Evolutionary conservation across 768 basidiomycete species (phyloP), one percentile per base, ranked within the genome.

Genomic region (Lactifluus rugatus): DNA sequence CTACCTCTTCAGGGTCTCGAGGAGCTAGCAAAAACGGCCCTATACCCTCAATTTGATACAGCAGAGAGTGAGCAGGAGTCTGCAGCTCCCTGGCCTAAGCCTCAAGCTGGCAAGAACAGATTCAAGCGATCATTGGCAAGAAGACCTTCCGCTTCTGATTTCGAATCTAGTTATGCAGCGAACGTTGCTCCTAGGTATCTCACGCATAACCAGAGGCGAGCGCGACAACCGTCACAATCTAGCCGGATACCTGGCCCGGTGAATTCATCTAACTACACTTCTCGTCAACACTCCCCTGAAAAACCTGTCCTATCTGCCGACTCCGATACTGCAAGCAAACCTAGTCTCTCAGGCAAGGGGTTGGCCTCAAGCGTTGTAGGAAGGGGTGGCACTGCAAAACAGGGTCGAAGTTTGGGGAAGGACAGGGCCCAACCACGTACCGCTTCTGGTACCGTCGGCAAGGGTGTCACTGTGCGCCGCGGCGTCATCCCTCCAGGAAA

Each of bases 91-190:
- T 44, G 70, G 69, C 55, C 64, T 54, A 58, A 66, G 11, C 78
- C 77, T 17, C 71, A 67, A 16, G 66, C 75, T 5, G 54, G 73
- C 19, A 78, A 82, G 37, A 76, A 67, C 61, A 80, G 76, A 62
- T 75, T 74, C 34, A 76, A 80, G 57, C 81, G 82, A 65, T 78
- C 76, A 47, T 70, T 78, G 44, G 65, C 72, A 14, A 78, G 75
- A 66, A 82, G 82, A 62, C 71, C 81, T 39, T 84, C 85, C 9
- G 76, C 77, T 10, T 94, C 93, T 6, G 93, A 95, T 67, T 91
- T 91, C 54, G 93, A 95, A 71, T 82, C 87, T 56, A 83, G 93
- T 48, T 95, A 94, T 71, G 92, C 93, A 3, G 89, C 85, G n/a
- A 93, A 93, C 66, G 84, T 93, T 57, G 92, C 90, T 1, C 86